Conservation (phyloP, 257 asterid genomes). For the Solanum phureja region DNA sequence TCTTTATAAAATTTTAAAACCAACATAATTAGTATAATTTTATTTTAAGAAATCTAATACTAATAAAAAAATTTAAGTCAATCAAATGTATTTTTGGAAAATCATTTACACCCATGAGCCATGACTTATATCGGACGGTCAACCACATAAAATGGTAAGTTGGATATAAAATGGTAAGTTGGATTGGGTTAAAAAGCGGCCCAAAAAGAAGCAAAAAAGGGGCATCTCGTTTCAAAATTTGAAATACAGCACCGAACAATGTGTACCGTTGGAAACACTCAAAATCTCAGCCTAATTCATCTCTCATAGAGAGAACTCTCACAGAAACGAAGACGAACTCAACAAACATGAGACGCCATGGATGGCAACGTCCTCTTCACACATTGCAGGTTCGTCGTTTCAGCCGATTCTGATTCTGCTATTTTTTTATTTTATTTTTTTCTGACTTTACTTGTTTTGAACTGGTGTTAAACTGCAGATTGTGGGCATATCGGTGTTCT, state of each 20-base stretch:
- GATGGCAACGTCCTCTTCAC: conserved; percentile 98
- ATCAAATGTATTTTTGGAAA: too few relatives aligned
- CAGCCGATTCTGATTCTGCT: not conserved
- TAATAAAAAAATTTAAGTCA: not conserved
- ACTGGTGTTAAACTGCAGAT: conserved; percentile 32
- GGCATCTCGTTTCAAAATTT: not conserved
- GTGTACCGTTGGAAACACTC: not conserved
- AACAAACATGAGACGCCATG: conserved; percentile 59
- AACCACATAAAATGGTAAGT: not conserved
- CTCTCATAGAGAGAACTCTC: not conserved
- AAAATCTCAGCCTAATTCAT: not conserved
- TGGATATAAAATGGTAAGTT: not conserved
- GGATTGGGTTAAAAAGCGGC: not conserved
- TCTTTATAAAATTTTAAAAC: too few relatives aligned
- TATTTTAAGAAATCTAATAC: not conserved
- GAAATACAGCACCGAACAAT: not conserved
- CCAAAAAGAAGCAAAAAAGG: not conserved
- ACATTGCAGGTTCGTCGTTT: conserved; percentile 53
- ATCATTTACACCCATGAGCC: not conserved
- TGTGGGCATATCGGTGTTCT: conserved; percentile 68
- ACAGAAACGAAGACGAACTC: not conserved
- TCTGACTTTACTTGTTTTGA: not conserved
- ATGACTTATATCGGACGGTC: not conserved
- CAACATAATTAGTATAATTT: too few relatives aligned
- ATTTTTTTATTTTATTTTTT: too few relatives aligned